Evolutionary conservation across 139 green algal genomes (phyloP).

Genomic region (Chlorella sp.): DNA sequence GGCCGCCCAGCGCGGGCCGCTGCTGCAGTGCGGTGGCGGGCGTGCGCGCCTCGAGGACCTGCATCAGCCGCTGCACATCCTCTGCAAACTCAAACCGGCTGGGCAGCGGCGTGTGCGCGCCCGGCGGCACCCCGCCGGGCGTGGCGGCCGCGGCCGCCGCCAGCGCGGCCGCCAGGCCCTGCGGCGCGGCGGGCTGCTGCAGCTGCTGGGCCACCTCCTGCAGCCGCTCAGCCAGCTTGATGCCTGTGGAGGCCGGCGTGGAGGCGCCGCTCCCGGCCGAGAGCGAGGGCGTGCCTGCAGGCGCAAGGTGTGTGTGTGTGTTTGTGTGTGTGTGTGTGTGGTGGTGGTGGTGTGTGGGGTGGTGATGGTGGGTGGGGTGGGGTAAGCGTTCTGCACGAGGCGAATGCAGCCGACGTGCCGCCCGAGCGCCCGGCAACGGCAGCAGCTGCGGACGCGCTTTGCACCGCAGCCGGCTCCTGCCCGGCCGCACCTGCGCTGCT

Average conservation of each 20-base stretch:
- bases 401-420: too few species aligned
- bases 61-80: constrained; percentile 13
- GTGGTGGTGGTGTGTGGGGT: too few species aligned
- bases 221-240: constrained; percentile 31
- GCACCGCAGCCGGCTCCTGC: too few species aligned
- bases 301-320: too few species aligned
- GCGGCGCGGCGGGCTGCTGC: constrained; percentile 13
- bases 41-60: constrained; percentile 24
- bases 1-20: not conserved
- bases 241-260: constrained; percentile 29
- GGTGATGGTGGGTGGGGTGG: too few species aligned
- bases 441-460: too few species aligned
- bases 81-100: constrained; percentile 25
- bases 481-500: not conserved
- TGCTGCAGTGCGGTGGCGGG: constrained; percentile 6
- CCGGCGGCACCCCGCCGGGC: not conserved
- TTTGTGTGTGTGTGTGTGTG: too few species aligned
- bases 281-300: constrained; percentile 15
- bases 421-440: too few species aligned
- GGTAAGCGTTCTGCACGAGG: too few species aligned
- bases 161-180: constrained; percentile 5
- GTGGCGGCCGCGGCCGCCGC: constrained; percentile 4
- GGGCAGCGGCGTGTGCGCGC: not conserved
- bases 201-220: constrained; percentile 36
- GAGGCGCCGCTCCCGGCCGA: constrained; percentile 5